phyloP scores from a whole-genome alignment of 495 filamentous ascomycete genomes.

The Podospora bellae-mahoneyi region DNA sequence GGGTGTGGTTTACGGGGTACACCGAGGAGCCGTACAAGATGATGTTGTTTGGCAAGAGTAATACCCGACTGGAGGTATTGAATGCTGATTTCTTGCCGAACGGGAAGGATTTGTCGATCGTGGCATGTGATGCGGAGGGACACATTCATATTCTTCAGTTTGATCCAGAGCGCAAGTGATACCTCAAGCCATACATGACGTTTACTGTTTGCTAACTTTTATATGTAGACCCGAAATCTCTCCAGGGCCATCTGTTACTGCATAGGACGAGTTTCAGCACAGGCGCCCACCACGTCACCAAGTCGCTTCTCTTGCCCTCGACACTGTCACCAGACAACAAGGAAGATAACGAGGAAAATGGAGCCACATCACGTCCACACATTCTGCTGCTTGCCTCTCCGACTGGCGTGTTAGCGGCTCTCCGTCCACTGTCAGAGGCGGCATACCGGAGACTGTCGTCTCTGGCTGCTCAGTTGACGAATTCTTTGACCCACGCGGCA shows the following conservation, averaged over 20 bases:
- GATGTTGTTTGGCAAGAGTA: slow-evolving; percentile 85
- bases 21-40: slow-evolving; percentile 94
- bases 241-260: slow-evolving; percentile 81
- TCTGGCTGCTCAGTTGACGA: slow-evolving; percentile 75
- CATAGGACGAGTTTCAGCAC: slow-evolving; percentile 80
- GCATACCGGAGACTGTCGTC: slow-evolving; percentile 78
- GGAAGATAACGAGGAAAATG: slow-evolving; percentile 1
- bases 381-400: slow-evolving; percentile 66
- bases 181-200: neutral
- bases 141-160: slow-evolving; percentile 88
- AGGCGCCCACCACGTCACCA: slow-evolving; percentile 70
- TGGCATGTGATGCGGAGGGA: slow-evolving; percentile 79
- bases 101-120: slow-evolving; percentile 74
- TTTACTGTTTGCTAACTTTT: slow-evolving; percentile 25
- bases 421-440: slow-evolving; percentile 74
- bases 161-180: slow-evolving; percentile 72
- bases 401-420: slow-evolving; percentile 70
- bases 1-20: slow-evolving; percentile 92
- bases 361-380: slow-evolving; percentile 46
- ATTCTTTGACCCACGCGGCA: slow-evolving; percentile 67
- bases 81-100: slow-evolving; percentile 86
- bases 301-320: slow-evolving; percentile 70
- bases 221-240: slow-evolving; percentile 78
- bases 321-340: slow-evolving; percentile 32
- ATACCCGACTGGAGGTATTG: slow-evolving; percentile 69